Evolutionary conservation across 2,329 filamentous ascomycete genomes (phyloP), one percentile per base, ranked within the genome.

Genomic region (Trichophyton equinum): DNA sequence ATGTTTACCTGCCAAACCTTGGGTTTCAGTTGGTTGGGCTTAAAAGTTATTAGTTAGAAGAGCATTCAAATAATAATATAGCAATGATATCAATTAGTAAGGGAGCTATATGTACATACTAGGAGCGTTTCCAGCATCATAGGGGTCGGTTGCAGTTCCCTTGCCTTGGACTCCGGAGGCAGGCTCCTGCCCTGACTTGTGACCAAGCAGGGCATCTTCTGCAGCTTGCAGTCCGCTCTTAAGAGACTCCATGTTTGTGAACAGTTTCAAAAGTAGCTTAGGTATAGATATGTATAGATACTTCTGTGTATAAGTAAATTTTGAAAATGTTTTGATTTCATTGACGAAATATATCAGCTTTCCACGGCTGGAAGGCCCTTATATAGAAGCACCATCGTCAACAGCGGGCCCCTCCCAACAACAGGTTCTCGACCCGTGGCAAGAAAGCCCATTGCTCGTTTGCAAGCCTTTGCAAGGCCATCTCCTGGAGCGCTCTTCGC

Each of bases 101-200:
- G 22, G 4, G 27, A 30, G 49, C 7, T 25, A 15, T 51, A 51
- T 30, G 11, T 38, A 46, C 75, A 66, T 72, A 83, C 78, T 81
- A 77, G 83, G 79, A n/a, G 82, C 75, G 71, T 94, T 94, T 57
- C 89, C 89, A 62, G 84, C 83, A 69, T 94, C 89, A 67, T 85
- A 95, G 0, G 89, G 89, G 71, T 92, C 85, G 11, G 82, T 83
- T 49, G 78, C 79, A 25, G 80, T 79, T 3, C 87, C 86, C 70
- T 86, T 77, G 44, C 89, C 89, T 61, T 80, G 76, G 58, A 83
- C 76, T 22, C 89, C 89, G 20, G 87, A 87, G 51, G 91, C 72
- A 18, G 89, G 89, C 75, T 95, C 89, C 66, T 75, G 73, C 55
- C 77, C 77, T 44, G 66, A 22, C 63, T 60, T 9, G 66, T 65